Base-by-base conservation (phyloP, 2,329 filamentous ascomycete genomes). In the Bipolaris cookei region DNA sequence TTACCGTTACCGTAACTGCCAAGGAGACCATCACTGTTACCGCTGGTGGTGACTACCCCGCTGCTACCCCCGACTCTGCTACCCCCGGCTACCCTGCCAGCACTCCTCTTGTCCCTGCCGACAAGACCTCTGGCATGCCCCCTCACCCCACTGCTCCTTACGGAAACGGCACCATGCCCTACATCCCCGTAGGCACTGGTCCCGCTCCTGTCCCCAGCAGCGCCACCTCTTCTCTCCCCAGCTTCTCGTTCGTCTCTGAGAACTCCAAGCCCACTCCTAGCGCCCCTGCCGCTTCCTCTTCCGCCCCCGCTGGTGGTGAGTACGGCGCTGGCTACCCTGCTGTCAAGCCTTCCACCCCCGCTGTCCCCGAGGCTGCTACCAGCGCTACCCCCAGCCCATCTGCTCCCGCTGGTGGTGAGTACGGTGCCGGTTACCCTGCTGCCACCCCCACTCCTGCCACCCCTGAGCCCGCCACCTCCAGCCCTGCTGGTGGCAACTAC, bases 1-100 rank as follows among this genome's bases (percentile, higher is more conserved):
- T 72, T 48, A 77, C 74, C 39, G 74, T 76, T 41, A 76, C 74
- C 28, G 70, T 75, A 34, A 76, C 74, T 47, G 56, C 64, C 18
- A 69, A 74, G 67, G 73, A 76, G 71, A 77, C 74, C 59, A 72
- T 77, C 65, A 71, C 67, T 39, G 74, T 77, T 55, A 74, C 72
- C 50, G 65, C 62, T 59, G 70, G 64, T 45, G 16, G 10, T 13
- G 4, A 41, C 38, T 21, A 44, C 54, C 45, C 61, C 21, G 50
- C 57, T 25, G 51, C 50, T 16, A 61, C 62, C 43, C 54, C 64
- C 38, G 20, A 42, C 20, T 21, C 46, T 20, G 10, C 16, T 2
- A n/a, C n/a, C 13, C 25, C 39, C 13, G 56, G 50, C 14, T 51
- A 63, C 55, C 43, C 61, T 20, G 56, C 63, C 20, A 20, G 20